Conservation (phyloP, 495 filamentous ascomycete genomes). For the Amphirosellinia nigrospora region DNA sequence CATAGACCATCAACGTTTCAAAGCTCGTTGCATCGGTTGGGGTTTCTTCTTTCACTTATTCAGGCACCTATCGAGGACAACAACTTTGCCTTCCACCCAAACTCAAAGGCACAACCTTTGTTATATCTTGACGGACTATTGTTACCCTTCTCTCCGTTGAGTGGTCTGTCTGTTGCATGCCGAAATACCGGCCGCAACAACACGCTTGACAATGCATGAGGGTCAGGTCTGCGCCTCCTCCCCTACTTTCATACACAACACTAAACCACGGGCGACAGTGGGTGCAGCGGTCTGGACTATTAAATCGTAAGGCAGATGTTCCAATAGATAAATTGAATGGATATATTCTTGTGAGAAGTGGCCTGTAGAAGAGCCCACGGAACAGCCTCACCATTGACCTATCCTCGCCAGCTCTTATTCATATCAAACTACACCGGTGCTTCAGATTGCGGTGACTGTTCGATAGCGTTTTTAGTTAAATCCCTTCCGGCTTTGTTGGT, state of each 20-base stretch:
- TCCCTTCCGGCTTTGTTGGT: neutral
- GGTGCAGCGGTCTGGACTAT: neutral
- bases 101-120: neutral
- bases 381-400: neutral
- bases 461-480: neutral
- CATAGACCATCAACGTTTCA: neutral
- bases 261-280: neutral
- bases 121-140: neutral
- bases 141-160: neutral
- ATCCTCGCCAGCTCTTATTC: slow-evolving; percentile 13
- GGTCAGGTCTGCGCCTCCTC: neutral
- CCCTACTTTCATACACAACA: neutral
- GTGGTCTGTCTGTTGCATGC: neutral
- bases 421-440: neutral
- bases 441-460: neutral
- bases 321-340: neutral
- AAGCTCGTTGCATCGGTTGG: neutral
- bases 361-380: neutral
- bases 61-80: neutral
- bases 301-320: neutral
- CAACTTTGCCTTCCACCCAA: neutral
- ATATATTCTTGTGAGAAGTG: neutral
- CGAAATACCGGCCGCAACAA: neutral
- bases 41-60: neutral
- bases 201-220: neutral